Conservation (phyloP, 495 filamentous ascomycete species). For the Penicillium taxi region DNA sequence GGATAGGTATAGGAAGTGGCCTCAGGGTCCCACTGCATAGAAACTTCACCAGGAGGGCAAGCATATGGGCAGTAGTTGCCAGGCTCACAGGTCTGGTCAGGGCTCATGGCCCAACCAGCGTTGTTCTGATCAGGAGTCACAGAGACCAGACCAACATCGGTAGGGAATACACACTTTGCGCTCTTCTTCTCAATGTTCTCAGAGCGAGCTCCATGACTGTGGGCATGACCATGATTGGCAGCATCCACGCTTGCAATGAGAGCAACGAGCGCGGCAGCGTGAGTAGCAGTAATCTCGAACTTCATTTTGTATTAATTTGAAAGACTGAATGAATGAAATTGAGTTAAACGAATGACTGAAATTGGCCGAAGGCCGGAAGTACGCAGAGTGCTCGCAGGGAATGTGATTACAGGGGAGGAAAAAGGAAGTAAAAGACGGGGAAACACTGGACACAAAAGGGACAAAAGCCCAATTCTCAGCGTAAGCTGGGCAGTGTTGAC, state of each 20-base stretch:
- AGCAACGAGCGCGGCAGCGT: conserved; percentile 47
- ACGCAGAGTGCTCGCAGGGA: conserved; percentile 23
- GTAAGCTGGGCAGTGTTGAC: neutral
- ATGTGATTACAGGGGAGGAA: conserved; percentile 21
- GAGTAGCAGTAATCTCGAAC: conserved; percentile 19
- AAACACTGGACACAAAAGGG: conserved; percentile 16
- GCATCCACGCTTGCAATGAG: conserved; percentile 47
- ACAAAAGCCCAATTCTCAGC: conserved; percentile 7
- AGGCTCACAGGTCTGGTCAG: conserved; percentile 61
- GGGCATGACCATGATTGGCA: conserved; percentile 28
- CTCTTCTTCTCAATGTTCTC: conserved; percentile 33
- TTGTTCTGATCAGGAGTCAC: conserved; percentile 59
- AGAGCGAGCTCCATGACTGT: conserved; percentile 18
- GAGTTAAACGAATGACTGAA: conserved; percentile 21
- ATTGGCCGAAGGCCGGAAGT: conserved; percentile 17
- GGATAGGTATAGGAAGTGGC: conserved; percentile 62
- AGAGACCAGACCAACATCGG: conserved; percentile 57
- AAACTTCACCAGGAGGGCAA: conserved; percentile 66
- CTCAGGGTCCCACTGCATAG: conserved; percentile 70
- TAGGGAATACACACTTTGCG: conserved; percentile 57
- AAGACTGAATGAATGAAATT: conserved; percentile 14
- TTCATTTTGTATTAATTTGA: conserved; percentile 25
- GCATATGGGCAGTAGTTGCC: conserved; percentile 73
- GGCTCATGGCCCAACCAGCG: conserved; percentile 77
- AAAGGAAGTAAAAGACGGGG: conserved; percentile 9